phyloP scores from a whole-genome alignment of 176 grass and related monocot genomes.

The Chloris gayana region DNA sequence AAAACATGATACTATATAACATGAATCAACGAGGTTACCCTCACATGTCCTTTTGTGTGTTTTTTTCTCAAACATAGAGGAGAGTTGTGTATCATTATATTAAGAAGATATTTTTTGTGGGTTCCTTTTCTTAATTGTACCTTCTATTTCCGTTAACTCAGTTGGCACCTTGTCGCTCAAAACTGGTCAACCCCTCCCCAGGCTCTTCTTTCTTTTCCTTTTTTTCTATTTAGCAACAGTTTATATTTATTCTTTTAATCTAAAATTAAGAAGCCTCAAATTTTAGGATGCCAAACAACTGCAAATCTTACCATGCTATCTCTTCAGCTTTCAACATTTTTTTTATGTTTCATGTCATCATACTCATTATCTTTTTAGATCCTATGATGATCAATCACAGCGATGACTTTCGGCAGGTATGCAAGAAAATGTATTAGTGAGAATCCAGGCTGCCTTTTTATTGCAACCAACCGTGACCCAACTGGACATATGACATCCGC shows the following conservation, averaged over 20 bases:
- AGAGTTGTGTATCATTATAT: no score
- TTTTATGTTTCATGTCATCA: neutral
- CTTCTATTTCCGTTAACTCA: neutral
- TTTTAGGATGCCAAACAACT: constrained; percentile 5
- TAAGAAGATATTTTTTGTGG: no score
- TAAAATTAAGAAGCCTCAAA: constrained; percentile 2
- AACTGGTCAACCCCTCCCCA: no score
- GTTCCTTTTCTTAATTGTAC: neutral
- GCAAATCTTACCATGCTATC: neutral
- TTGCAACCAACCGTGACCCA: constrained; percentile 90
- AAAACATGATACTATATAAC: neutral
- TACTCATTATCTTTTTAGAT: neutral
- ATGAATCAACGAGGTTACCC: neutral
- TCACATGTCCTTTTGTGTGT: neutral
- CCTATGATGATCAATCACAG: constrained; percentile 2
- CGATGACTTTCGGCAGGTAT: constrained; percentile 64
- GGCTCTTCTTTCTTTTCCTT: neutral
- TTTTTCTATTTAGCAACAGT: neutral
- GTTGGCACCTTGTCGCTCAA: neutral
- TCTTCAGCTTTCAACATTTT: neutral
- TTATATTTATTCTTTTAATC: no score
- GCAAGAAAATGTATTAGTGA: constrained; percentile 86
- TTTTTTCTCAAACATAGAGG: no score
- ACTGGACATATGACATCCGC: constrained; percentile 76
- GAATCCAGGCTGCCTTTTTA: constrained; percentile 95